Conservation (phyloP, 345 rosid genomes). For the Linum trigynum region DNA sequence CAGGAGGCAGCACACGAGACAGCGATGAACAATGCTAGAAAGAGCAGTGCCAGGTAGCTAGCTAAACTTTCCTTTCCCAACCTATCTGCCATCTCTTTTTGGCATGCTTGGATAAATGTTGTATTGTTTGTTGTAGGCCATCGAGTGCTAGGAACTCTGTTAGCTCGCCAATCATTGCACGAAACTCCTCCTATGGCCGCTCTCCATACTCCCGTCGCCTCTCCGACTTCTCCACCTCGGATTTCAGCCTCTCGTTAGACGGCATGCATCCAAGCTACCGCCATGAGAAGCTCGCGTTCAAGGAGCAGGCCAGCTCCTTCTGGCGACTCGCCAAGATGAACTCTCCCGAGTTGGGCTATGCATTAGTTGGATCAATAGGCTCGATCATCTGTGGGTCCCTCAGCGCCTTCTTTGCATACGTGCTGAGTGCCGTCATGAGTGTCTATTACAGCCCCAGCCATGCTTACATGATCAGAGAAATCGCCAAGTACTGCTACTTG, state of each 20-base stretch:
- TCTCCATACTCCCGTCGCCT: conserved; percentile 92
- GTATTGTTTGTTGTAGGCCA: conserved; percentile 43
- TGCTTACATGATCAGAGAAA: conserved; percentile 75
- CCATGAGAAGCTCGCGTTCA: conserved; percentile 77
- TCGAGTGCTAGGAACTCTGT: conserved; percentile 98
- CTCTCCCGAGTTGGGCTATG: conserved; percentile 93
- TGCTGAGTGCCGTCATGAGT: conserved; percentile 85
- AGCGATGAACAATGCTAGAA: too few species aligned
- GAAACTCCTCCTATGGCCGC: conserved; percentile 91
- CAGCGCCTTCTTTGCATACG: conserved; percentile 92
- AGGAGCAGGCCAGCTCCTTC: conserved; percentile 94
- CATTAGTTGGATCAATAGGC: conserved; percentile 80
- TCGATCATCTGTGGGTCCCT: conserved; percentile 85
- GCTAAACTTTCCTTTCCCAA: too few species aligned
- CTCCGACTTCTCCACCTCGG: conserved; percentile 97
- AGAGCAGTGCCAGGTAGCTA: too few species aligned
- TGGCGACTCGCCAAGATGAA: conserved; percentile 98
- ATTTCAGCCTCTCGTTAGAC: conserved; percentile 84
- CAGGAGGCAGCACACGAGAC: too few species aligned
- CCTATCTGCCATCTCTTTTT: too few species aligned
- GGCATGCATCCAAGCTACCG: conserved; percentile 63
- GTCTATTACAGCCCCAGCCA: conserved; percentile 82
- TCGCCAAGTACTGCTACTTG: conserved; percentile 79
- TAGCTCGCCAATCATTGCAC: conserved; percentile 89
- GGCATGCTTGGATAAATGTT: too few species aligned